These are phyloP conservation scores for Venturia aucupariae DNA, from an alignment of 2,329 filamentous ascomycete species.

Conservation along the genomic window DNA sequence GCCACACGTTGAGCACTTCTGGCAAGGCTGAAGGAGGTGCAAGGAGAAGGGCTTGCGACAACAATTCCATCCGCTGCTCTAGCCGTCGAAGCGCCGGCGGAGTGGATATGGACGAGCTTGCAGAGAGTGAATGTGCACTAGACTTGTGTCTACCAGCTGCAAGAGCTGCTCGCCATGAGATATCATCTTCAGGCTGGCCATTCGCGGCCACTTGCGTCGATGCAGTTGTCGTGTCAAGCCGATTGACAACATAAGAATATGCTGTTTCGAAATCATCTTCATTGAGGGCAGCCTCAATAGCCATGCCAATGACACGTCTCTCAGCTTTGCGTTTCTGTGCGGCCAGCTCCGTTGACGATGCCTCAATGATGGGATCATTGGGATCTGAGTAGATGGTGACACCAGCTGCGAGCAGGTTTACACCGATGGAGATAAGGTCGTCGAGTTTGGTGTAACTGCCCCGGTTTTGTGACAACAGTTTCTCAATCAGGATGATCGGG, in stretches of 20 bases:
- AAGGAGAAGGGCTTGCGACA: constrained; percentile 65
- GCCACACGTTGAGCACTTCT: constrained; percentile 66
- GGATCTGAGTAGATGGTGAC: constrained; percentile 29
- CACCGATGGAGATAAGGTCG: constrained; percentile 60
- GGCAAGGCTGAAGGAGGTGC: constrained; percentile 61
- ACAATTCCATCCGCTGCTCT: constrained; percentile 72
- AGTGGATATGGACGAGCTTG: constrained; percentile 21
- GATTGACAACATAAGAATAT: constrained; percentile 72
- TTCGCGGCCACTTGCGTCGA: constrained; percentile 19
- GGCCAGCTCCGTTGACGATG: constrained; percentile 22
- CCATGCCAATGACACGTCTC: constrained; percentile 67
- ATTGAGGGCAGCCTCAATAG: constrained; percentile 63
- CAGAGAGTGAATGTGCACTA: constrained; percentile 30
- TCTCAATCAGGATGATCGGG: constrained; percentile 62
- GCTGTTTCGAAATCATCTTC: constrained; percentile 81
- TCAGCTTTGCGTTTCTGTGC: constrained; percentile 39
- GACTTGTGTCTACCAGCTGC: constrained; percentile 64
- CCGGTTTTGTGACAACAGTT: constrained; percentile 65
- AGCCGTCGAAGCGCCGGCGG: constrained; percentile 55
- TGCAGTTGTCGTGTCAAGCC: constrained; percentile 38
- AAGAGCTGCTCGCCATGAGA: constrained; percentile 71
- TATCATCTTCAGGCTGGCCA: constrained; percentile 35
- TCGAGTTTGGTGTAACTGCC: constrained; percentile 66
- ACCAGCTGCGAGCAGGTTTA: constrained; percentile 55
- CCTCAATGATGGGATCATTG: constrained; percentile 20